A percentile compares a stretch with the other conserved stretches of the same genome.
Conservation (phyloP, 2,329 filamentous ascomycete species). For the Phialophora expanda region DNA sequence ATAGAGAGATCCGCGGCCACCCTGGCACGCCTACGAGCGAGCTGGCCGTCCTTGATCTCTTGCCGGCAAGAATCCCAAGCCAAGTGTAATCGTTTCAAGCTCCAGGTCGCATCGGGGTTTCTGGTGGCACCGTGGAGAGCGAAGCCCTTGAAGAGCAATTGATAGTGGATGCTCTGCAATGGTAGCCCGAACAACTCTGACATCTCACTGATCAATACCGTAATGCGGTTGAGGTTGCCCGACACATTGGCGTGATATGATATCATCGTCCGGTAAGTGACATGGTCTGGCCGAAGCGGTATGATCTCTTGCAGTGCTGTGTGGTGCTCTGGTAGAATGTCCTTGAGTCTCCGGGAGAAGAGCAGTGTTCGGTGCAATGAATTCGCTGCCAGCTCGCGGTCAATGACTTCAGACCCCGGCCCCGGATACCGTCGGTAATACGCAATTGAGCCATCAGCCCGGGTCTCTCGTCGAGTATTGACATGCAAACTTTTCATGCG, state of each 20-base stretch:
- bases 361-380: slow-evolving; percentile 56
- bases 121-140: slow-evolving; percentile 68
- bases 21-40: slow-evolving; percentile 11
- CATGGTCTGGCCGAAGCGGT: slow-evolving; percentile 72
- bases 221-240: slow-evolving; percentile 74
- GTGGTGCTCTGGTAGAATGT: slow-evolving; percentile 59
- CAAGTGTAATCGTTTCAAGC: slow-evolving; percentile 66
- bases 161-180: slow-evolving; percentile 76
- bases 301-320: slow-evolving; percentile 69
- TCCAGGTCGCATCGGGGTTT: slow-evolving; percentile 70
- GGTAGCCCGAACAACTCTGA: slow-evolving; percentile 66
- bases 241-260: slow-evolving; percentile 71
- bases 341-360: slow-evolving; percentile 50
- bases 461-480: slow-evolving; percentile 46
- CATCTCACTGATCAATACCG: slow-evolving; percentile 81
- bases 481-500: slow-evolving; percentile 74
- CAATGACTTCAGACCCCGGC: slow-evolving; percentile 49
- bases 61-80: slow-evolving; percentile 69
- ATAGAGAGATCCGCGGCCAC: not conserved
- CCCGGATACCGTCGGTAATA: slow-evolving; percentile 39
- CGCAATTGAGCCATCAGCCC: slow-evolving; percentile 38
- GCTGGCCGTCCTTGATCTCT: slow-evolving; percentile 41
- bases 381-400: slow-evolving; percentile 49
- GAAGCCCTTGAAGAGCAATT: slow-evolving; percentile 84
- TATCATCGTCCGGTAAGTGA: slow-evolving; percentile 80